Conservation (phyloP, 2,329 filamentous ascomycete genomes). For the Emergomyces orientalis region DNA sequence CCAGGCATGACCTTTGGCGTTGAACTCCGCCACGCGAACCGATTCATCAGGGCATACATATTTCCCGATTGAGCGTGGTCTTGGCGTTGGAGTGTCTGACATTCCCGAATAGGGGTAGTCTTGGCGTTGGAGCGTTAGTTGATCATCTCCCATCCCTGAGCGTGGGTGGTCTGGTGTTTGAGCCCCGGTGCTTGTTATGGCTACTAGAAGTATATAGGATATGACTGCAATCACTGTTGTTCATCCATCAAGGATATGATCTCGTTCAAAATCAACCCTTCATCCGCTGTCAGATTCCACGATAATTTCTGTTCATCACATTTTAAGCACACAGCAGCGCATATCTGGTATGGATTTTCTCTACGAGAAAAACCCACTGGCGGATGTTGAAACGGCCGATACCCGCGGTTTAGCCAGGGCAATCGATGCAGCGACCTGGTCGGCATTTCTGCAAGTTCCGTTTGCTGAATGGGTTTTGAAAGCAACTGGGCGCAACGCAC, state of each 20-base stretch:
- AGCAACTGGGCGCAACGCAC: no score
- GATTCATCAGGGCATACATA: not conserved
- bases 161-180: not conserved
- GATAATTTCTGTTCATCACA: not conserved
- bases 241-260: constrained; percentile 1
- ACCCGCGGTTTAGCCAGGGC: no score
- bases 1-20: not conserved
- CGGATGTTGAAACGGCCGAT: not conserved
- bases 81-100: not conserved
- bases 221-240: not conserved
- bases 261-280: not conserved
- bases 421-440: no score
- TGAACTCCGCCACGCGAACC: not conserved
- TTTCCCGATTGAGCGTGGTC: not conserved
- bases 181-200: not conserved
- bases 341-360: not conserved
- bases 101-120: not conserved
- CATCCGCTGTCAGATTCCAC: constrained; percentile 3
- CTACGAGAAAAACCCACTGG: not conserved
- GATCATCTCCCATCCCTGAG: not conserved
- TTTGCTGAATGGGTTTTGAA: no score
- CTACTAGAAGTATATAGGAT: constrained; percentile 1
- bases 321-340: not conserved
- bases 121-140: not conserved
- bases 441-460: no score